Evolutionary conservation across 2,329 filamentous ascomycete species (phyloP).

Genomic region (Zasmidium angulare): DNA sequence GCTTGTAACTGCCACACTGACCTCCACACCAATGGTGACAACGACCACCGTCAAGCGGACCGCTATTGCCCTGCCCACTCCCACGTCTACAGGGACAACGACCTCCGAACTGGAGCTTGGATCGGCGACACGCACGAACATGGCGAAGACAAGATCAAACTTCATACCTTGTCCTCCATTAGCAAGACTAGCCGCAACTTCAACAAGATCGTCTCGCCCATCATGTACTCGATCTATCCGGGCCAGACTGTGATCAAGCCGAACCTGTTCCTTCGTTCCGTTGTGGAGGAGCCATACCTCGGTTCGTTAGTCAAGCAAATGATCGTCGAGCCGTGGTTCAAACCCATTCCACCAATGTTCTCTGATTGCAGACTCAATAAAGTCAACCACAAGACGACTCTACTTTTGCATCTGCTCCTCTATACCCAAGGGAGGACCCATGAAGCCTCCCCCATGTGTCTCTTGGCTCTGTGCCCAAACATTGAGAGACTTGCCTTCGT

Average conservation of each 20-base stretch:
- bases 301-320: constrained; percentile 5
- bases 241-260: constrained; percentile 9
- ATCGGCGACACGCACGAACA: constrained; percentile 6
- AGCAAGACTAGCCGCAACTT: constrained; percentile 1
- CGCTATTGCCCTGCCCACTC: neutral
- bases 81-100: constrained; percentile 6
- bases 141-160: constrained; percentile 1
- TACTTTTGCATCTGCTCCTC: too few relatives aligned
- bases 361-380: too few relatives aligned
- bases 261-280: constrained; percentile 5
- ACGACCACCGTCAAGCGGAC: too few relatives aligned
- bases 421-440: too few relatives aligned
- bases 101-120: constrained; percentile 7
- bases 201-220: neutral
- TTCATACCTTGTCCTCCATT: constrained; percentile 8
- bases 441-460: too few relatives aligned
- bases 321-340: constrained; percentile 8
- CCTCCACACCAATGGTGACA: too few relatives aligned
- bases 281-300: neutral
- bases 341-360: neutral
- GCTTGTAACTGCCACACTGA: too few relatives aligned
- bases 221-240: constrained; percentile 7
- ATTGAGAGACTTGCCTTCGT: too few relatives aligned
- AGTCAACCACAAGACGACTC: too few relatives aligned
- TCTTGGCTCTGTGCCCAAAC: too few relatives aligned